phyloP scores from a whole-genome alignment of 495 filamentous ascomycete genomes.

The Penicillium ucsense region DNA sequence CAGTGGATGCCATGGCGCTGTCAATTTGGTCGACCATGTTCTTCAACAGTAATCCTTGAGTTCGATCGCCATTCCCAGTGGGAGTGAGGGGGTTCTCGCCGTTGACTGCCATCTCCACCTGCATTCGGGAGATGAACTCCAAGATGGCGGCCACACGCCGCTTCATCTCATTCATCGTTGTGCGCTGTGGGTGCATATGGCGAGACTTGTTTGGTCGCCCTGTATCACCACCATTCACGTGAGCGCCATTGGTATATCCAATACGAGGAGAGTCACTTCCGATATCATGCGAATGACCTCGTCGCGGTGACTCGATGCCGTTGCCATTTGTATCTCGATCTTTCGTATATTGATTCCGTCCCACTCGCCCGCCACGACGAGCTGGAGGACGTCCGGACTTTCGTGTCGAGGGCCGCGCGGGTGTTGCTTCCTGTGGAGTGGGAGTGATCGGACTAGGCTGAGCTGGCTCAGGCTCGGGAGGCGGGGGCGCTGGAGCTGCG shows the following conservation, averaged over 20 bases:
- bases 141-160: conserved; percentile 72
- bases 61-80: conserved; percentile 24
- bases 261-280: conserved; percentile 34
- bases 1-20: conserved; percentile 14
- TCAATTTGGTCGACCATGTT: conserved; percentile 31
- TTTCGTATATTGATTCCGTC: conserved; percentile 79
- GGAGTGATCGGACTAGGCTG: conserved; percentile 47
- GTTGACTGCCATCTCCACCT: conserved; percentile 70
- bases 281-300: conserved; percentile 57
- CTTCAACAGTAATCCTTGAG: conserved; percentile 28
- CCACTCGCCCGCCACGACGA: conserved; percentile 55
- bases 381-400: conserved; percentile 60
- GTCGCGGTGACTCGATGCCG: conserved; percentile 50
- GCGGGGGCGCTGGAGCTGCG: conserved; percentile 8
- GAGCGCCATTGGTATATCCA: conserved; percentile 24
- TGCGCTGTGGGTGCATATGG: conserved; percentile 44
- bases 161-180: conserved; percentile 89
- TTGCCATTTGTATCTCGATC: conserved; percentile 55
- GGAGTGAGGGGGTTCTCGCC: conserved; percentile 32
- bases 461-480: conserved; percentile 29
- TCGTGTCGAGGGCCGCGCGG: conserved; percentile 42
- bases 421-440: conserved; percentile 35
- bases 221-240: conserved; percentile 35
- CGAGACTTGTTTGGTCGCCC: conserved; percentile 50
- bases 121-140: conserved; percentile 83